Evolutionary conservation across 2,329 filamentous ascomycete genomes (phyloP).

Genomic region (Fusarium tricinctum): DNA sequence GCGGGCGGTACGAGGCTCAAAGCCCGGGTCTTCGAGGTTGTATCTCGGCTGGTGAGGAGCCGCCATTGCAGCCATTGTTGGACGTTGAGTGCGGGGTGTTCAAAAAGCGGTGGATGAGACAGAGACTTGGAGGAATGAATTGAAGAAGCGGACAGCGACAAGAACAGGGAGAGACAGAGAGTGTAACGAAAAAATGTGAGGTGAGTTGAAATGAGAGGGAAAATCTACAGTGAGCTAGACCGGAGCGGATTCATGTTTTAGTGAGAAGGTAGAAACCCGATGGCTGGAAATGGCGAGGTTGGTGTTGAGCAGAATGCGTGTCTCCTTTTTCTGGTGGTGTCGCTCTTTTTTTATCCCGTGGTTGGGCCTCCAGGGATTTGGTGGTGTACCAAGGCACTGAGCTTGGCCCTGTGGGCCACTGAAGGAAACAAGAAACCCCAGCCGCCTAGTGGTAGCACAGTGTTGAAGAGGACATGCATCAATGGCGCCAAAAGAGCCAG

Average conservation of each 20-base stretch:
- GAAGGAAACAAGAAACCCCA: conserved; percentile 5
- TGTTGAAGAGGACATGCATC: background rate
- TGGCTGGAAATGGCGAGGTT: conserved; percentile 43
- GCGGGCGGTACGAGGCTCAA: conserved; percentile 45
- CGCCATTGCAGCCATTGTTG: conserved; percentile 39
- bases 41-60: conserved; percentile 39
- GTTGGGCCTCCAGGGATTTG: conserved; percentile 6
- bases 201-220: conserved; percentile 7
- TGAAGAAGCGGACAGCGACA: background rate
- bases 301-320: conserved; percentile 1
- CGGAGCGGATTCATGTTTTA: conserved; percentile 33
- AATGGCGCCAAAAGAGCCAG: conserved; percentile 9
- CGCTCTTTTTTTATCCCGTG: background rate
- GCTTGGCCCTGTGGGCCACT: conserved; percentile 20
- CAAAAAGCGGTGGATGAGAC: conserved; percentile 9
- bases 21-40: conserved; percentile 38
- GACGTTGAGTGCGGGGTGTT: background rate
- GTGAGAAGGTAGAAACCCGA: conserved; percentile 26
- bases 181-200: background rate
- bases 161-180: background rate
- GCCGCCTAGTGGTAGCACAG: conserved; percentile 23
- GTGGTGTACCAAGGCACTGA: background rate
- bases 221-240: conserved; percentile 8
- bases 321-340: background rate
- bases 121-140: background rate